Conservation (phyloP, 1,139 yeast genomes). For the Hemisphaericaspora subhashii region DNA sequence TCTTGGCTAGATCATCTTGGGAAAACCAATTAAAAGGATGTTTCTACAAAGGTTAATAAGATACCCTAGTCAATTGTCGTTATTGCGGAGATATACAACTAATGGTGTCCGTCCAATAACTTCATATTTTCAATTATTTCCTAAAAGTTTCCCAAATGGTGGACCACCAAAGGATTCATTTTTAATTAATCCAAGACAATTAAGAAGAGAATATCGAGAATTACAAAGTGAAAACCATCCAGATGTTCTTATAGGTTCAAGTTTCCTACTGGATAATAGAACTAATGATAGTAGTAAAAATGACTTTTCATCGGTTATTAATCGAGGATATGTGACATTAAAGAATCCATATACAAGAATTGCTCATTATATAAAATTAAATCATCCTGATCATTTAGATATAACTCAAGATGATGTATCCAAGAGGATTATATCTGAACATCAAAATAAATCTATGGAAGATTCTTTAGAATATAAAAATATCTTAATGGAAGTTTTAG, state of each 20-base stretch:
- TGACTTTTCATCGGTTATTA: slow-evolving; percentile 52
- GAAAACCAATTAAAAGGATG: no score
- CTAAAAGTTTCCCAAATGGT: slow-evolving; percentile 67
- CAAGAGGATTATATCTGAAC: slow-evolving; percentile 33
- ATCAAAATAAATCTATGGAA: slow-evolving; percentile 32
- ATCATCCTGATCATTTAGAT: slow-evolving; percentile 42
- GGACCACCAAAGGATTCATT: slow-evolving; percentile 70
- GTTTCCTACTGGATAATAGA: slow-evolving; percentile 17
- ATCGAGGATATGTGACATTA: slow-evolving; percentile 73
- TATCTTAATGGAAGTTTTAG: slow-evolving; percentile 71
- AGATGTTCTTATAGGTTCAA: slow-evolving; percentile 50
- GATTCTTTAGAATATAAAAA: slow-evolving; percentile 49
- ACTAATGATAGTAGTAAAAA: slow-evolving; percentile 13
- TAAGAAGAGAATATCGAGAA: slow-evolving; percentile 72
- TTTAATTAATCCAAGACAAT: slow-evolving; percentile 48
- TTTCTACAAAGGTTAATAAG: not conserved
- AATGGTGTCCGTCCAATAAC: slow-evolving; percentile 12
- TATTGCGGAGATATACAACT: slow-evolving; percentile 1
- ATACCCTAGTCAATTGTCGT: not conserved
- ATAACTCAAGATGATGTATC: slow-evolving; percentile 42
- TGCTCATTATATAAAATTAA: slow-evolving; percentile 36
- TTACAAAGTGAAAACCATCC: slow-evolving; percentile 83
- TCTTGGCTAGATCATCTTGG: no score
- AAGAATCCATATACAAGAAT: slow-evolving; percentile 66
- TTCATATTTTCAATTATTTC: slow-evolving; percentile 64